Evolutionary conservation across 306 rosid genomes (phyloP).

Genomic region (Vicia sativa): DNA sequence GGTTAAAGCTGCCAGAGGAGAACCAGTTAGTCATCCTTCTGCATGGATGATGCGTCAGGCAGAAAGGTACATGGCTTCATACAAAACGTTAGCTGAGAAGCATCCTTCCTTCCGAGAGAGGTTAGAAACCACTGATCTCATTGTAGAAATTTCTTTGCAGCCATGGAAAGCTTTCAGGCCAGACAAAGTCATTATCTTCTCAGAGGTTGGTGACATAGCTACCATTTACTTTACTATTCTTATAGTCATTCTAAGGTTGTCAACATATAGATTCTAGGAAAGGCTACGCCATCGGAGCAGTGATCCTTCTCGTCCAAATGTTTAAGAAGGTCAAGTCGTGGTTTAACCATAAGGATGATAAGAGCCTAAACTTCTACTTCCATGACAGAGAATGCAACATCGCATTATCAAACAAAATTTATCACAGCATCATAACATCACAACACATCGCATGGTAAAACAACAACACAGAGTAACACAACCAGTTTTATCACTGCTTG

Average conservation of each 20-base stretch:
- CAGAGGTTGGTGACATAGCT: constrained; percentile 64
- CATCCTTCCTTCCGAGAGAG: constrained; percentile 96
- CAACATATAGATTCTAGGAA: no score
- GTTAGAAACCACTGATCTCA: constrained; percentile 97
- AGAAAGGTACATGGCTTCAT: constrained; percentile 97
- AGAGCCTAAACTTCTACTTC: no score
- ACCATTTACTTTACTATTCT: constrained; percentile 11
- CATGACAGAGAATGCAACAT: no score
- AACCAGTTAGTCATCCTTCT: constrained; percentile 88
- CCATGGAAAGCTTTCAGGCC: constrained; percentile 98
- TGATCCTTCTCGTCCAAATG: no score
- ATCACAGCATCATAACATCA: no score
- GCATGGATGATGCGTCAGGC: constrained; percentile 99
- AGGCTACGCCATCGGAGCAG: neutral
- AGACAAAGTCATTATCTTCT: constrained; percentile 94
- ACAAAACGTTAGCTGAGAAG: constrained; percentile 95
- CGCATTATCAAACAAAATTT: no score
- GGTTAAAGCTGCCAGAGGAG: constrained; percentile 97
- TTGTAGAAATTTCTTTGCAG: constrained; percentile 99
- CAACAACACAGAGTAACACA: no score
- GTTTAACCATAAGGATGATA: no score
- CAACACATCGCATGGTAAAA: no score
- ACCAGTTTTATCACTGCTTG: no score
- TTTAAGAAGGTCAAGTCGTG: no score
- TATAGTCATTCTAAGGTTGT: constrained; percentile 29